A percentile compares a stretch with the other conserved stretches of the same genome.
Conservation (phyloP, 768 basidiomycete species). For the Phallus indusiatus region DNA sequence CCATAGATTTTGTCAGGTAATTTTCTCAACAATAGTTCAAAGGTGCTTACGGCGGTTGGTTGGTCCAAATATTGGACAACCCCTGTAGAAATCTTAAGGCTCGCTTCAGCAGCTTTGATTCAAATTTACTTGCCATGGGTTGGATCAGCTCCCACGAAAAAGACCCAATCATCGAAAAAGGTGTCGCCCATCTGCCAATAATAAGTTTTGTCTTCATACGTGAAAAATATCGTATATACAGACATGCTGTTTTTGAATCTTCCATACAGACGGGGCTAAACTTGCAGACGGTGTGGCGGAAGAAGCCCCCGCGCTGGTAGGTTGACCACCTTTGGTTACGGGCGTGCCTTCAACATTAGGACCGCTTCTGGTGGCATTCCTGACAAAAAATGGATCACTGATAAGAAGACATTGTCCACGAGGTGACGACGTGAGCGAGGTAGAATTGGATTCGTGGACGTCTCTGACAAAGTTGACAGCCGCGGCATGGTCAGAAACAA, state of each 20-base stretch:
- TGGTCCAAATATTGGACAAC: constrained; percentile 8
- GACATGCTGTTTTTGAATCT: constrained; percentile 4
- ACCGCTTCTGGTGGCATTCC: background rate
- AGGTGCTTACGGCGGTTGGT: constrained; percentile 1
- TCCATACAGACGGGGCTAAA: constrained; percentile 3
- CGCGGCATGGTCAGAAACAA: background rate
- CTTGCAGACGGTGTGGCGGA: background rate
- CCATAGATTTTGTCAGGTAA: background rate
- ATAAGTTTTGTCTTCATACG: background rate
- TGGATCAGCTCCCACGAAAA: constrained; percentile 61
- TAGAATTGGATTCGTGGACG: background rate
- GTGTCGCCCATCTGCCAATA: constrained; percentile 33
- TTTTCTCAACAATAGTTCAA: background rate
- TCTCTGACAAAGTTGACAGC: background rate
- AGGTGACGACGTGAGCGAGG: background rate
- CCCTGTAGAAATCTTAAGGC: background rate
- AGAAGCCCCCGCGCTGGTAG: background rate
- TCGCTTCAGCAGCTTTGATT: background rate
- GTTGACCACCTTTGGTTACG: background rate
- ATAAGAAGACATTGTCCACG: background rate
- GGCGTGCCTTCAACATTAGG: background rate
- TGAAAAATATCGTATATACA: background rate
- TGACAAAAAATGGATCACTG: background rate
- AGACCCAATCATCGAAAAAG: constrained; percentile 81
- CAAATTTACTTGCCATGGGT: constrained; percentile 51